A percentile compares a stretch with the other conserved stretches of the same genome.
These are phyloP conservation scores for Coemansia erecta DNA, from an alignment of 192 early-diverging fungal species.

Conservation along the genomic window DNA sequence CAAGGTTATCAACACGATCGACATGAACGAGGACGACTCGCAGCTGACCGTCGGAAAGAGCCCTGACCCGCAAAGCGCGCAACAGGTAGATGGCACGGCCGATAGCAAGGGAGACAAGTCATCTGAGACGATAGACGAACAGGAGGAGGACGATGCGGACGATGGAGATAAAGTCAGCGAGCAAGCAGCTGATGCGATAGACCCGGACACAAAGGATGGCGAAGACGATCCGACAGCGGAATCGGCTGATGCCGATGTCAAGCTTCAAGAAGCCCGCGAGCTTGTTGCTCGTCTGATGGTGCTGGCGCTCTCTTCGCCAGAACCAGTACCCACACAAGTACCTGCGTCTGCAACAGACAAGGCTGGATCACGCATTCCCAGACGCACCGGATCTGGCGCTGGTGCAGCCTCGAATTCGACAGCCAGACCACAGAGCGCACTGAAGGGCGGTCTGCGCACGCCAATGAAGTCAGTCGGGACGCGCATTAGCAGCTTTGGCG, in stretches of 20 bases:
- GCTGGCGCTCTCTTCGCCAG: conserved; percentile 40
- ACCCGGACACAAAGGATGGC: background rate
- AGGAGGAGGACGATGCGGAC: background rate
- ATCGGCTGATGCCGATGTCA: conserved; percentile 8
- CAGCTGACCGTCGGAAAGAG: conserved; percentile 32
- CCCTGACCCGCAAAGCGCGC: conserved; percentile 5
- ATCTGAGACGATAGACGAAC: background rate
- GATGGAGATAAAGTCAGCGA: background rate
- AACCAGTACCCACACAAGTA: conserved; percentile 9
- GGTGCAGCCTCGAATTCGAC: conserved; percentile 6
- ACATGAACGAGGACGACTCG: conserved; percentile 44
- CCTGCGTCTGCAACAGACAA: conserved; percentile 8
- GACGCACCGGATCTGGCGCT: conserved; percentile 15
- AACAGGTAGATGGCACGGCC: background rate
- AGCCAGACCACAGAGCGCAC: conserved; percentile 12
- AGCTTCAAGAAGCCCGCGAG: conserved; percentile 47
- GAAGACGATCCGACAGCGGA: conserved; percentile 3
- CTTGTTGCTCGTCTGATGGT: conserved; percentile 51
- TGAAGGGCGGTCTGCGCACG: conserved; percentile 30
- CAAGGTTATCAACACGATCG: conserved; percentile 51
- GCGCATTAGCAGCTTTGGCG: conserved; percentile 53
- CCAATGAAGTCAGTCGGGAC: conserved; percentile 25
- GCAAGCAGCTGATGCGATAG: background rate
- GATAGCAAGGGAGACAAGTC: background rate
- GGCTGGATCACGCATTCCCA: conserved; percentile 25